Percentiles rank a stretch among this genome's conserved stretches.
Conservation (phyloP, 495 filamentous ascomycete species). For the Penicillium canescens region DNA sequence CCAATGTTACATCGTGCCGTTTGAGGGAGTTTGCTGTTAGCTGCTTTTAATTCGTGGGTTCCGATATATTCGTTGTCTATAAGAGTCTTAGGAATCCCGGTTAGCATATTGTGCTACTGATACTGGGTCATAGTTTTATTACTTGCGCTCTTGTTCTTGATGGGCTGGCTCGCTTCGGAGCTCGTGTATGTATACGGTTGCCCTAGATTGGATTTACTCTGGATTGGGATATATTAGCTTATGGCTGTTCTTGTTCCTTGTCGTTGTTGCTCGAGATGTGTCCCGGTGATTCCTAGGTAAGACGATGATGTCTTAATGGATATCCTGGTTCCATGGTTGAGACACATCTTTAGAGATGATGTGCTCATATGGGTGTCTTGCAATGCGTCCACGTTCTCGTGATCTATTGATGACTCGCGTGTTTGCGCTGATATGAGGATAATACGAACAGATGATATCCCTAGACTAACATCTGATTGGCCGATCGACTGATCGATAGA, state of each 20-base stretch:
- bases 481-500: background rate
- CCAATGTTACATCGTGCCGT: background rate
- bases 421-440: background rate
- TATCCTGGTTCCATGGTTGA: background rate
- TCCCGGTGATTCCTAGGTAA: background rate
- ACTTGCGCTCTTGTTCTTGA: no score
- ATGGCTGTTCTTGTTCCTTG: background rate
- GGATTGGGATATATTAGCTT: background rate
- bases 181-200: no score
- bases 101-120: background rate
- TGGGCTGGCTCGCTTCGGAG: background rate
- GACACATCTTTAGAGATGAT: background rate
- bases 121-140: background rate
- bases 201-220: background rate
- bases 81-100: background rate
- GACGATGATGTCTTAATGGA: background rate
- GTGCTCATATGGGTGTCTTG: background rate
- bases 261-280: background rate
- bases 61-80: background rate
- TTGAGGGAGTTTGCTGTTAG: background rate
- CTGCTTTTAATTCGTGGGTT: background rate
- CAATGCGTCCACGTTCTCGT: background rate
- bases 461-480: background rate
- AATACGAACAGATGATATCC: background rate
- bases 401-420: background rate